Base-by-base conservation (phyloP, 345 rosid genomes). In the Hypericum perforatum region DNA sequence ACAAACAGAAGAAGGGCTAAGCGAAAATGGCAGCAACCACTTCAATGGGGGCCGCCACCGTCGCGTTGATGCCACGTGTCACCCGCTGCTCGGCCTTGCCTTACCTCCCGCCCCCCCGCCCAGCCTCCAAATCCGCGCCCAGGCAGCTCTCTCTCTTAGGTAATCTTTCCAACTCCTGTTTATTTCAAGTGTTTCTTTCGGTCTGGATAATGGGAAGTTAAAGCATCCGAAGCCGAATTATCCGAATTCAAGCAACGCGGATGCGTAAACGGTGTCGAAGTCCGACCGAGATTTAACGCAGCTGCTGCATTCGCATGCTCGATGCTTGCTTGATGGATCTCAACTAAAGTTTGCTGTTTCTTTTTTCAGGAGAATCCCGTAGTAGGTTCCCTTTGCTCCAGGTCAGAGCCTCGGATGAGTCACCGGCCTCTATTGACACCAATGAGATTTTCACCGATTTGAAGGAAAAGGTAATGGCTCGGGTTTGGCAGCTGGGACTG, bases 361-460 rank as follows among this genome's bases (percentile, higher is more conserved):
- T 4, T 7, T 38, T 8, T 46, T 39, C 41, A 64, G 53, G 67
- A 83, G 97, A 74, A 37, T 72, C 77, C 7, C 54, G 70, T 52
- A 79, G 81, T 22, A 22, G 32, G 68, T 64, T 74, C 63, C 65
- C 80, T 61, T 54, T 68, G 50, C 59, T 81, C 47, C 77, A 59
- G 68, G 72, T 62, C 41, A 84, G 80, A 72, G 97, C 95, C 50
- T 22, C 32, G 36, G 89, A 81, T 0, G 96, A 88, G 15, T 61
- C 80, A n/a, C 57, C 79, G 9, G 15, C 72, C 14, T 38, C 92
- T 13, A 58, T 71, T 57, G 96, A 88, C 62, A 65, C 95, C 6
- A 53, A 45, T 53, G 95, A 92, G 66, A 66, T 92, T 54, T 70
- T 92, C 75, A 46, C 81, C 4, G 97, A 92, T 63, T 79, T 92